Evolutionary conservation across 352 stramenopile species (phyloP).

Genomic region (Globisporangium spinosum): DNA sequence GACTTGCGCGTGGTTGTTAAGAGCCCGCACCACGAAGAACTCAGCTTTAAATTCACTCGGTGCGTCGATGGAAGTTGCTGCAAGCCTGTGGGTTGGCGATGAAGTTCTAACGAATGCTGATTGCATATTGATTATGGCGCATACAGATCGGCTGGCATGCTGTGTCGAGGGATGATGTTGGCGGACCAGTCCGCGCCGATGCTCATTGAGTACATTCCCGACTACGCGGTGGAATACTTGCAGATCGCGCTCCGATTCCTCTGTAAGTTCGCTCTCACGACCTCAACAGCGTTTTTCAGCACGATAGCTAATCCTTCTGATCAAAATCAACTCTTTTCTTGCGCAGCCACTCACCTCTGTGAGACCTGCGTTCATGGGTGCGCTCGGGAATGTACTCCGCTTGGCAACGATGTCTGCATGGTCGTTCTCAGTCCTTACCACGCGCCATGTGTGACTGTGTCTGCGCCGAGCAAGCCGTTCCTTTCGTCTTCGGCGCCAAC

Average conservation of each 20-base stretch:
- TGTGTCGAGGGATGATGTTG: constrained; percentile 52
- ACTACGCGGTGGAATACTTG: constrained; percentile 33
- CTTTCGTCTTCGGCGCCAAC: constrained; percentile 41
- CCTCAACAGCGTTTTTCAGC: neutral
- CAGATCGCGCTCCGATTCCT: constrained; percentile 45
- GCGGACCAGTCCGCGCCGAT: constrained; percentile 35
- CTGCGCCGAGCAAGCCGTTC: constrained; percentile 48
- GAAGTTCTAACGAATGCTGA: neutral
- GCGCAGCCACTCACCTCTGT: constrained; percentile 54
- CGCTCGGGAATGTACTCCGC: constrained; percentile 40
- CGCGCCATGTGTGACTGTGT: constrained; percentile 72
- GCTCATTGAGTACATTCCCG: constrained; percentile 37
- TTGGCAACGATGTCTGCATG: constrained; percentile 37
- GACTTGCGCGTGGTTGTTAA: constrained; percentile 63
- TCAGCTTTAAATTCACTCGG: constrained; percentile 57
- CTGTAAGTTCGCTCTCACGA: constrained; percentile 25
- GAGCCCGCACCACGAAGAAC: constrained; percentile 38
- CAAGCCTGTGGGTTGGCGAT: neutral
- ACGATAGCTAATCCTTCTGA: neutral
- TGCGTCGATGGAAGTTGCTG: constrained; percentile 17
- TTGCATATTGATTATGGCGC: neutral
- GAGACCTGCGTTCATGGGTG: constrained; percentile 73
- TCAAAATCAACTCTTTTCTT: neutral
- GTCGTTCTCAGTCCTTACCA: constrained; percentile 73
- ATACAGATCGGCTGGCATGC: constrained; percentile 44